Evolutionary conservation across 2,329 filamentous ascomycete species (phyloP).

Genomic region (Aspergillus neoniger): DNA sequence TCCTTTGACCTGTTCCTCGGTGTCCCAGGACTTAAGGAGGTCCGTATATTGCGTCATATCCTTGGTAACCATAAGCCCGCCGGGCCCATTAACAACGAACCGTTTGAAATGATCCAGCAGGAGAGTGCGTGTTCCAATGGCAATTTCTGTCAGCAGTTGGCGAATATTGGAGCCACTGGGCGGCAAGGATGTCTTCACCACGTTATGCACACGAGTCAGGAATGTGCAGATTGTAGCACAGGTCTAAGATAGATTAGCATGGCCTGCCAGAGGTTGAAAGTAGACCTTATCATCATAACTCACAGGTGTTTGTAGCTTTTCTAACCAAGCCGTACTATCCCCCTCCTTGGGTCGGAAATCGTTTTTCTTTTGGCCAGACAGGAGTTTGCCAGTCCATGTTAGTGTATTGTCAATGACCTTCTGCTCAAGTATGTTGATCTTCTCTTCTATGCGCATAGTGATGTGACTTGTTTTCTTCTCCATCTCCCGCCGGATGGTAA

Average conservation of each 20-base stretch:
- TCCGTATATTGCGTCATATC: constrained; percentile 93
- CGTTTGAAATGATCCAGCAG: constrained; percentile 93
- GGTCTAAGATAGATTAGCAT: constrained; percentile 50
- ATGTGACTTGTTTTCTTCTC: constrained; percentile 76
- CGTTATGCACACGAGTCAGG: constrained; percentile 65
- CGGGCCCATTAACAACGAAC: constrained; percentile 88
- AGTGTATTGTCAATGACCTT: constrained; percentile 71
- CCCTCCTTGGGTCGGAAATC: constrained; percentile 88
- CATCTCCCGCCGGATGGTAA: constrained; percentile 86
- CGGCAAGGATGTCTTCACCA: constrained; percentile 65
- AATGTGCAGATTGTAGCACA: constrained; percentile 82
- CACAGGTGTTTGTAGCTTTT: constrained; percentile 75
- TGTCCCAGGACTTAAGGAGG: constrained; percentile 78
- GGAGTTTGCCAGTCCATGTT: constrained; percentile 72
- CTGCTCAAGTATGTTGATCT: constrained; percentile 71
- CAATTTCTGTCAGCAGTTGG: constrained; percentile 80
- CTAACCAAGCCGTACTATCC: constrained; percentile 59
- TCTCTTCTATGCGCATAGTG: constrained; percentile 78
- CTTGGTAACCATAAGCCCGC: constrained; percentile 92
- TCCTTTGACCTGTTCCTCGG: constrained; percentile 61
- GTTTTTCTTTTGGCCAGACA: constrained; percentile 78
- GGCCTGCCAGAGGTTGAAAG: neutral
- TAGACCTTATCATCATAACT: constrained; percentile 18
- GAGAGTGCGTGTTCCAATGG: constrained; percentile 72
- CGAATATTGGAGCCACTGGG: constrained; percentile 73